Base-by-base conservation (phyloP, 352 stramenopile species). In the Peronospora belbahrii region DNA sequence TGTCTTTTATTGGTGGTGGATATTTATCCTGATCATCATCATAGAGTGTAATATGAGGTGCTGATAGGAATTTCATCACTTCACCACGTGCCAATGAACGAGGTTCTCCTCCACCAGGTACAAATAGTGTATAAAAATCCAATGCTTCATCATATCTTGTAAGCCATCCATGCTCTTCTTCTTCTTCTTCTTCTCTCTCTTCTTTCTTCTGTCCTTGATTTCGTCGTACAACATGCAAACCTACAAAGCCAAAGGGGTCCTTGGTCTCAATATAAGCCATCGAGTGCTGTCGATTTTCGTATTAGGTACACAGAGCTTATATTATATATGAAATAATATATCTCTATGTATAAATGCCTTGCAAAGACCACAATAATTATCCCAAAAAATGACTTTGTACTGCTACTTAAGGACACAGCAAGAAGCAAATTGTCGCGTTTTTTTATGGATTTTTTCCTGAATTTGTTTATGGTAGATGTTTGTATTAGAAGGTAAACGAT, bases 51-150 rank as follows among this genome's bases (percentile, higher is more conserved):
- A 88, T 73, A 44, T 67, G 72, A 19, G 63, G 52, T 18, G 77
- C 74, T 6, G 67, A 63, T 20, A 83, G 54, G 31, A 81, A 74
- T 56, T 84, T 75, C 52, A 85, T 68, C 20, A 88, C 58, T n/a
- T 85, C 74, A 13, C 50, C 60, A 32, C 75, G 60, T 28, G 73
- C 47, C 52, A 78, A 39, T n/a, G 59, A 39, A 53, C 40, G 44
- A 8, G 50, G 62, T 14, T 60, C 54, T 17, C 52, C 63, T 19
- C 50, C 52, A 18, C 53, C 62, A 8, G 77, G 77, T 9, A 81
- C 52, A 30, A 85, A 85, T 32, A 89, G 54, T 42, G 72, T 75
- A 55, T 87, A 89, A 48, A 42, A 61, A 51, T 89, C 77, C 25
- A 84, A 38, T 4, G 55, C 48, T 32, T 65, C 54, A 39, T 89